phyloP scores from a whole-genome alignment of 805 yeast species.

The Cyberlindnera saturnus region DNA sequence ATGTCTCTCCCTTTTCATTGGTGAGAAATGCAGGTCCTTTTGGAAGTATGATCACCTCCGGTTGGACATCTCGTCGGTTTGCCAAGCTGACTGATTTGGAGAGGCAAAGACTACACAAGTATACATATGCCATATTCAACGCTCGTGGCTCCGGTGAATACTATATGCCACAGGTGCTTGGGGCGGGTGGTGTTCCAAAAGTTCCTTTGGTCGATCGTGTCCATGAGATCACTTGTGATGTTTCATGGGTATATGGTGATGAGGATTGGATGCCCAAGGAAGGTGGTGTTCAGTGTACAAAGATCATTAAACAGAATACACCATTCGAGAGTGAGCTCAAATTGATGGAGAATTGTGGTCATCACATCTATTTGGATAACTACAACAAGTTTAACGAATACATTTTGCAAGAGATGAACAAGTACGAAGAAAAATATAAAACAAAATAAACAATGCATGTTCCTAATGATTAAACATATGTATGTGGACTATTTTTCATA shows the following conservation, averaged over 20 bases:
- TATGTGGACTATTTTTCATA: conserved; percentile 1
- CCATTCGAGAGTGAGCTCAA: conserved; percentile 28
- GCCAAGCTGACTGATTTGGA: conserved; percentile 39
- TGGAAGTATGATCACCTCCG: conserved; percentile 82
- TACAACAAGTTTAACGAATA: conserved; percentile 44
- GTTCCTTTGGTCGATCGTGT: conserved; percentile 51
- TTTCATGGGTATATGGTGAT: conserved; percentile 84
- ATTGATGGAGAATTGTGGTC: conserved; percentile 57
- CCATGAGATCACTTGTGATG: conserved; percentile 45
- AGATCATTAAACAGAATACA: conserved; percentile 18
- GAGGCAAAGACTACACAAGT: conserved; percentile 62
- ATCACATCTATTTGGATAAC: conserved; percentile 75
- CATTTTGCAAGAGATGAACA: conserved; percentile 46
- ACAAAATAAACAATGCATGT: neutral
- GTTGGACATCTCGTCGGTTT: conserved; percentile 85
- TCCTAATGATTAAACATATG: neutral
- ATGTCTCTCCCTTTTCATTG: conserved; percentile 78
- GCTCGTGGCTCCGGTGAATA: conserved; percentile 92
- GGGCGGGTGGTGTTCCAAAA: conserved; percentile 90
- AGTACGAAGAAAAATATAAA: conserved; percentile 7
- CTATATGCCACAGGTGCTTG: conserved; percentile 73
- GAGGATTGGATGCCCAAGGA: conserved; percentile 57
- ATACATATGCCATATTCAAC: conserved; percentile 79
- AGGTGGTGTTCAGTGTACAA: conserved; percentile 31
- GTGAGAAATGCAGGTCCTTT: conserved; percentile 74